Evolutionary conservation across 805 yeast genomes (phyloP).

Genomic region (Jamesozyma hellenica): DNA sequence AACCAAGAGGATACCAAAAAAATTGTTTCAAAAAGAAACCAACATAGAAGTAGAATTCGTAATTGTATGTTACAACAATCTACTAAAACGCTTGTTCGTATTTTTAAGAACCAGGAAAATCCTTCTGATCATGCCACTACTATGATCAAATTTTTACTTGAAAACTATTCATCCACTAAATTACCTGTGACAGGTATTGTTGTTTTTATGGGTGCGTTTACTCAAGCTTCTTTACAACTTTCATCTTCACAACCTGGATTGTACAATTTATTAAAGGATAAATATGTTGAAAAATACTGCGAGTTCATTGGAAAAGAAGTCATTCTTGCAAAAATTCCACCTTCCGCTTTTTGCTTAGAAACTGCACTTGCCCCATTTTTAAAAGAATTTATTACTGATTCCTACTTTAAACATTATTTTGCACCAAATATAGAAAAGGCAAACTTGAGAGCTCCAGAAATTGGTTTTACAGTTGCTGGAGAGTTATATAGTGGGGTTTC

Average conservation of each 20-base stretch:
- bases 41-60: constrained; percentile 35
- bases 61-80: constrained; percentile 28
- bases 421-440: constrained; percentile 65
- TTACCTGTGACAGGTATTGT: constrained; percentile 29
- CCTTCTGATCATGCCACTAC: constrained; percentile 6
- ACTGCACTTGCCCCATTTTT: constrained; percentile 38
- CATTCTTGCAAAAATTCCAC: constrained; percentile 37
- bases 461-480: constrained; percentile 48
- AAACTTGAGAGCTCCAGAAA: constrained; percentile 68
- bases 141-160: constrained; percentile 8
- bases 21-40: constrained; percentile 21
- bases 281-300: constrained; percentile 13
- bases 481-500: constrained; percentile 31
- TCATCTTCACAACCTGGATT: constrained; percentile 15
- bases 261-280: constrained; percentile 14
- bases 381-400: constrained; percentile 33
- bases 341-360: constrained; percentile 34
- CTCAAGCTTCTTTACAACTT: constrained; percentile 23
- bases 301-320: constrained; percentile 32
- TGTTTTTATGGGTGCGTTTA: constrained; percentile 31
- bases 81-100: constrained; percentile 16
- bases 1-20: constrained; percentile 18
- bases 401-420: constrained; percentile 31
- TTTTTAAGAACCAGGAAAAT: constrained; percentile 15
- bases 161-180: constrained; percentile 13